A percentile compares a stretch with the other conserved stretches of the same genome.
phyloP scores from a whole-genome alignment of 306 rosid genomes.

The Ziziphus jujuba region DNA sequence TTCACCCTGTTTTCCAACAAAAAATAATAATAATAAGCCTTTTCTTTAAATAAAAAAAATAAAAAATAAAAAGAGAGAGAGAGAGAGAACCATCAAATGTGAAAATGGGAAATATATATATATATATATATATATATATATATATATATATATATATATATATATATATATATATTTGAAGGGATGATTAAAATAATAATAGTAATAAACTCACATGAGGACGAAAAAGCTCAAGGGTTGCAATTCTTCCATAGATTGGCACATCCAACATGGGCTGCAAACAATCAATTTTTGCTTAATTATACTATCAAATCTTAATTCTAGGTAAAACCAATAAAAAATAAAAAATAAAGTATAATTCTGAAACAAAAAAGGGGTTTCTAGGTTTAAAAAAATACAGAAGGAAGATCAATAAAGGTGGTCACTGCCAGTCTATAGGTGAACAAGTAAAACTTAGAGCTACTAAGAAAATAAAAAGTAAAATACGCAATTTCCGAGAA shows the following conservation, averaged over 20 bases:
- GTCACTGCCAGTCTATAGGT: too few relatives aligned
- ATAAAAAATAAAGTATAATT: neutral
- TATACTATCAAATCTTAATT: constrained; percentile 1
- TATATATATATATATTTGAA: too few relatives aligned
- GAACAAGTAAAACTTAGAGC: too few relatives aligned
- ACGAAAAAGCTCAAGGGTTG: constrained; percentile 91
- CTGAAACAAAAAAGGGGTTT: neutral
- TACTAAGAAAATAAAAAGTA: neutral
- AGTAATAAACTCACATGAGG: constrained; percentile 76
- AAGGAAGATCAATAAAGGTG: too few relatives aligned
- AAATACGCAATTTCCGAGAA: neutral
- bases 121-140: too few relatives aligned
- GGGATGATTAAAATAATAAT: too few relatives aligned
- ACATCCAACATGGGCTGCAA: constrained; percentile 89
- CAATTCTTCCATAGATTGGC: constrained; percentile 94
- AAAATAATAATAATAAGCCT: constrained; percentile 3
- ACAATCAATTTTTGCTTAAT: constrained; percentile 4
- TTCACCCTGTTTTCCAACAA: constrained; percentile 62
- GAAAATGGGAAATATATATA: neutral
- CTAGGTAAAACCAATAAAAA: neutral
- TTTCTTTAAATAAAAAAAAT: neutral
- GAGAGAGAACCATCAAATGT: neutral
- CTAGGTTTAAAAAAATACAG: too few relatives aligned
- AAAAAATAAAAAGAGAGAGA: too few relatives aligned
- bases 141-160: too few relatives aligned